Evolutionary conservation across 108 stramenopile species (phyloP).

Genomic region (Chaetoceros tenuissimus): DNA sequence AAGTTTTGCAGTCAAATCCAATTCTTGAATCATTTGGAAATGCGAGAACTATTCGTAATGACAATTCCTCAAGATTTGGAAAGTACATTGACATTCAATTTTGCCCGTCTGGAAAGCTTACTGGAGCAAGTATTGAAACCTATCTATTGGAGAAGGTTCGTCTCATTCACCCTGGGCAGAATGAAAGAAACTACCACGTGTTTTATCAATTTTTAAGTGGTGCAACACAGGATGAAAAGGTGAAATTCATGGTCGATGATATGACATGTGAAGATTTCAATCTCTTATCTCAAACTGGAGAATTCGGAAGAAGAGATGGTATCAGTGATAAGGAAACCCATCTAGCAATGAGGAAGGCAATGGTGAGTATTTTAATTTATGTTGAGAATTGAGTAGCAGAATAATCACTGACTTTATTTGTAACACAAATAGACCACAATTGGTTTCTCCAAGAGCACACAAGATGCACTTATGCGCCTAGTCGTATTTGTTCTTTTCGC

Average conservation of each 20-base stretch:
- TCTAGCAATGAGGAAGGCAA: conserved; percentile 71
- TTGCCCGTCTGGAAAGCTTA: conserved; percentile 62
- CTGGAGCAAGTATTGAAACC: conserved; percentile 85
- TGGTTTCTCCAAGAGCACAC: conserved; percentile 52
- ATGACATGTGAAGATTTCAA: conserved; percentile 50
- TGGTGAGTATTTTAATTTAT: conserved; percentile 40
- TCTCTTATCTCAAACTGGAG: conserved; percentile 55
- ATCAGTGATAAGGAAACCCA: conserved; percentile 77
- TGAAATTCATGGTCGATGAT: conserved; percentile 29
- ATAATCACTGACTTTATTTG: neutral
- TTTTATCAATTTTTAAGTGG: conserved; percentile 85
- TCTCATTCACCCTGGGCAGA: conserved; percentile 50
- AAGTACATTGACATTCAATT: conserved; percentile 79
- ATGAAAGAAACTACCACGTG: conserved; percentile 86
- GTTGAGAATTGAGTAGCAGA: neutral
- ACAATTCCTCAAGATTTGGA: conserved; percentile 88
- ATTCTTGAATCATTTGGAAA: conserved; percentile 97
- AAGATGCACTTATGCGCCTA: conserved; percentile 64
- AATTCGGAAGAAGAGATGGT: conserved; percentile 76
- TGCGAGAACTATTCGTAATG: conserved; percentile 92
- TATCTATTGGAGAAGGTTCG: conserved; percentile 96
- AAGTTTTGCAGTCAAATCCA: conserved; percentile 90
- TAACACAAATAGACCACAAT: conserved; percentile 44
- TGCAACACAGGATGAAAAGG: conserved; percentile 42
- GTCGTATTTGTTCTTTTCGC: conserved; percentile 64